Evolutionary conservation across 2,329 filamentous ascomycete species (phyloP).

Genomic region (Hypoxylon sp.): DNA sequence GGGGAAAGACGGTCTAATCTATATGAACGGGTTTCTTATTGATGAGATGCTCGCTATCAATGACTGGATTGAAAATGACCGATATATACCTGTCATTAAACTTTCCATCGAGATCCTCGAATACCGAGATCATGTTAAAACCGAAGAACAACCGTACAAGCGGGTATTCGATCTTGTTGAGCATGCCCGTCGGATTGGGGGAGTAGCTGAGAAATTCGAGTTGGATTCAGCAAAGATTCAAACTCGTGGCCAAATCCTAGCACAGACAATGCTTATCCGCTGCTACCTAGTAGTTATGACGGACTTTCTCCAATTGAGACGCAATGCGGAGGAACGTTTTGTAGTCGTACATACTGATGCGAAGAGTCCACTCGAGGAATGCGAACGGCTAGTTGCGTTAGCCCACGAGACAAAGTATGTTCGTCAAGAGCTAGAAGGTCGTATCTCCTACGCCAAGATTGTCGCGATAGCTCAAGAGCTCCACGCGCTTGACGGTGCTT

Average conservation of each 20-base stretch:
- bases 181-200: slow-evolving; percentile 8
- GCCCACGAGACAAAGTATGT: slow-evolving; percentile 56
- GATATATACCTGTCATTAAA: slow-evolving; percentile 18
- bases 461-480: slow-evolving; percentile 43
- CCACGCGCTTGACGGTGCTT: background rate
- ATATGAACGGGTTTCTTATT: slow-evolving; percentile 1
- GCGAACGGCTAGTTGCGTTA: slow-evolving; percentile 57
- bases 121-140: slow-evolving; percentile 14
- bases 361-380: slow-evolving; percentile 53
- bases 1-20: background rate
- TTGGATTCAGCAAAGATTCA: slow-evolving; percentile 21
- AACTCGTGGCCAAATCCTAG: slow-evolving; percentile 25
- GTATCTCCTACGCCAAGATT: slow-evolving; percentile 65
- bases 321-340: slow-evolving; percentile 16
- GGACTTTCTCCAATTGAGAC: slow-evolving; percentile 33
- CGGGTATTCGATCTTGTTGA: slow-evolving; percentile 17
- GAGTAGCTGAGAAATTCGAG: background rate
- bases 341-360: slow-evolving; percentile 38
- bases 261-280: slow-evolving; percentile 26
- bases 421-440: slow-evolving; percentile 63
- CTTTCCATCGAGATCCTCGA: slow-evolving; percentile 21
- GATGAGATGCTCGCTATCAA: slow-evolving; percentile 28
- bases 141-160: slow-evolving; percentile 30
- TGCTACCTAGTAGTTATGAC: slow-evolving; percentile 36
- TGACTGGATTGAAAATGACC: slow-evolving; percentile 27